Evolutionary conservation across 306 rosid genomes (phyloP).

Genomic region (Cucurbita maxima): DNA sequence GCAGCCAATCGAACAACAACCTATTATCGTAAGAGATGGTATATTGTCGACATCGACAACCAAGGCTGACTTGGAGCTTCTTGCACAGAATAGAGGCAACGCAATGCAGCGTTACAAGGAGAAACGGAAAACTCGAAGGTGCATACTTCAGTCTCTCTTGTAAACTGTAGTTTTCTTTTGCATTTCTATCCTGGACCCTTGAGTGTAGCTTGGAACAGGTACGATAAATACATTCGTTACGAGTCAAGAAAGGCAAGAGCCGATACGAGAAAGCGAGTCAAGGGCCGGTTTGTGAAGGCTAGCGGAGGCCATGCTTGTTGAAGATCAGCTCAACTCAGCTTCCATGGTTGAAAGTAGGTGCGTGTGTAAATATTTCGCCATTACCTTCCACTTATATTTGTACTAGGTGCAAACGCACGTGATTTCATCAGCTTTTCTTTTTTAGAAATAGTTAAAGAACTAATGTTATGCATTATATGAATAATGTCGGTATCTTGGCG

Average conservation of each 20-base stretch:
- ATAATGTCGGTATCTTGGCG: background rate
- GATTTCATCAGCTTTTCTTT: background rate
- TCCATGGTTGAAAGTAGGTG: background rate
- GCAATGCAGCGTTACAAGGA: conserved; percentile 74
- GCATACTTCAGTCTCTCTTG: background rate
- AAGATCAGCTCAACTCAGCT: background rate
- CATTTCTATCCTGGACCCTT: background rate
- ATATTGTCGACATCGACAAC: conserved; percentile 20
- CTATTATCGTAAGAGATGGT: conserved; percentile 21
- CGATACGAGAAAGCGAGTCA: conserved; percentile 54
- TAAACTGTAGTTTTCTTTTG: background rate
- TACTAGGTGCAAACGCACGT: background rate
- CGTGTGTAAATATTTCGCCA: conserved; percentile 12
- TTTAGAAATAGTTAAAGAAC: background rate
- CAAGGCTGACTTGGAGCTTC: conserved; percentile 27
- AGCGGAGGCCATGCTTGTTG: conserved; percentile 16
- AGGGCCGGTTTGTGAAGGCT: conserved; percentile 61
- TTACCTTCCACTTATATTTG: background rate
- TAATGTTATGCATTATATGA: background rate
- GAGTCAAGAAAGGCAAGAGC: conserved; percentile 69
- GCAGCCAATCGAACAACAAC: conserved; percentile 20
- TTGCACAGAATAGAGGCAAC: conserved; percentile 48
- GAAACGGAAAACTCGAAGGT: conserved; percentile 63
- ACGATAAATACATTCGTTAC: conserved; percentile 53
- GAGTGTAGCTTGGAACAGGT: conserved; percentile 15